Base-by-base conservation (phyloP, 2,329 filamentous ascomycete species). In the Neofusicoccum cordaticola region DNA sequence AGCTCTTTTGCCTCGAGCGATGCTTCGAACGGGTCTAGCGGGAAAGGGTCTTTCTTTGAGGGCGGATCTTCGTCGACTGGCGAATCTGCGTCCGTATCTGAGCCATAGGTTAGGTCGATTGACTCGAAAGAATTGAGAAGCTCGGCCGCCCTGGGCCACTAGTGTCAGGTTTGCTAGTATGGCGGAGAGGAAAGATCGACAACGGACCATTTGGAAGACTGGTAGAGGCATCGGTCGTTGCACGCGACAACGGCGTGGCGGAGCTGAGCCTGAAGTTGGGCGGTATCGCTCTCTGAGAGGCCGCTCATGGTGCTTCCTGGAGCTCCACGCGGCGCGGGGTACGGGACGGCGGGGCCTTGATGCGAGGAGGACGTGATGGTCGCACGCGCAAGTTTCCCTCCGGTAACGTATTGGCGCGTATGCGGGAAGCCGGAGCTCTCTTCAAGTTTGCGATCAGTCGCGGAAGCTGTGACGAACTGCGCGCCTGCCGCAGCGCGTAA, bases 221-320 rank as follows among this genome's bases (percentile, higher is more conserved):
- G 93, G 74, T 97, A 98, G 12, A 99, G 85, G 77, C 95, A 97
- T 76, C 95, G 85, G 75, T 99, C 95, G 1, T 93, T 96, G 80
- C 93, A 98, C 74, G 93, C 93, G 27, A 95, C 84, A 2, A 95
- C 89, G 35, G 94, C 92, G 72, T 93, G 90, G 75, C 96, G 92
- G 48, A 97, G 84, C 39, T 91, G 87, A 42, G 84, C 85, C 72
- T 90, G 87, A 66, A 96, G 82, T 73, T 92, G 89, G 58, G 78
- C 76, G 65, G 76, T 74, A 52, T 83, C 80, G 60, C 77, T 75
- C 63, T 68, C 70, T 35, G 80, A 78, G 27, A 83, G 72, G 27
- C 62, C 37, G n/a, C 51, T 64, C 62, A 64, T 64, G 7, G 22
- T 37, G 41, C 19, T 44, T 37, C 41, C 5, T 13, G 12, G 11